Percentiles rank a stretch among this genome's conserved stretches.
Evolutionary conservation across 805 yeast species (phyloP).

Genomic region (Teunomyces aglyptinius): DNA sequence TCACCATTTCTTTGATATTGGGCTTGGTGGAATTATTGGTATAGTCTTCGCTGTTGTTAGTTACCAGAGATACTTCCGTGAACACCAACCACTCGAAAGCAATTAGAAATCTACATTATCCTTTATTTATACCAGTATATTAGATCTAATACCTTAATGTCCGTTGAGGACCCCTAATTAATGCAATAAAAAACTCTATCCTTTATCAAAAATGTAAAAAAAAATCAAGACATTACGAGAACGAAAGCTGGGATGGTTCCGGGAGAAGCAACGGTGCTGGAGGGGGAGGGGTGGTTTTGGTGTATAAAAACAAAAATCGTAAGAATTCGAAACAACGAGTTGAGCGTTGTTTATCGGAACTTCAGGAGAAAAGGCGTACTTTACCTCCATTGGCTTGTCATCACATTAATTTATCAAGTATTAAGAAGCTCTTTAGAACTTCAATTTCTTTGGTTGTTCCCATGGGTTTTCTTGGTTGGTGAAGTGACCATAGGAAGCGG

Average conservation of each 20-base stretch:
- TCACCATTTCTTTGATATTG: slow-evolving; percentile 35
- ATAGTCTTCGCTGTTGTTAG: slow-evolving; percentile 21
- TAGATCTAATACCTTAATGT: slow-evolving; percentile 29
- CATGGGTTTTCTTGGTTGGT: slow-evolving; percentile 98
- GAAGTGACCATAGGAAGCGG: slow-evolving; percentile 99
- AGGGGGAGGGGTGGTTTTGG: slow-evolving; percentile 4
- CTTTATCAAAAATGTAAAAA: slow-evolving; percentile 19
- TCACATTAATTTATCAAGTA: slow-evolving; percentile 42
- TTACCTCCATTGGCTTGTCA: slow-evolving; percentile 23
- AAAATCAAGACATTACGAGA: slow-evolving; percentile 19
- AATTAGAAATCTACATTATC: slow-evolving; percentile 1
- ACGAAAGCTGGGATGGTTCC: slow-evolving; percentile 8
- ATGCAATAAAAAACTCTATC: slow-evolving; percentile 43
- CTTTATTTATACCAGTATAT: slow-evolving; percentile 3
- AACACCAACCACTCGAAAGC: neutral
- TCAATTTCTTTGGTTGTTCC: slow-evolving; percentile 92
- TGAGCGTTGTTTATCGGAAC: slow-evolving; percentile 38
- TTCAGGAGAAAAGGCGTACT: neutral
- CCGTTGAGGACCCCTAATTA: slow-evolving; percentile 54
- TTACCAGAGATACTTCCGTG: slow-evolving; percentile 28
- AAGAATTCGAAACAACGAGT: slow-evolving; percentile 37
- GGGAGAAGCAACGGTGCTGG: slow-evolving; percentile 2
- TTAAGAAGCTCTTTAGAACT: slow-evolving; percentile 40
- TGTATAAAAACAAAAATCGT: slow-evolving; percentile 13
- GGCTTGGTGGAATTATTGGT: slow-evolving; percentile 34